Percentiles rank a stretch among this genome's conserved stretches.
Conservation (phyloP, 306 rosid species). For the Mimosa bimucronata region DNA sequence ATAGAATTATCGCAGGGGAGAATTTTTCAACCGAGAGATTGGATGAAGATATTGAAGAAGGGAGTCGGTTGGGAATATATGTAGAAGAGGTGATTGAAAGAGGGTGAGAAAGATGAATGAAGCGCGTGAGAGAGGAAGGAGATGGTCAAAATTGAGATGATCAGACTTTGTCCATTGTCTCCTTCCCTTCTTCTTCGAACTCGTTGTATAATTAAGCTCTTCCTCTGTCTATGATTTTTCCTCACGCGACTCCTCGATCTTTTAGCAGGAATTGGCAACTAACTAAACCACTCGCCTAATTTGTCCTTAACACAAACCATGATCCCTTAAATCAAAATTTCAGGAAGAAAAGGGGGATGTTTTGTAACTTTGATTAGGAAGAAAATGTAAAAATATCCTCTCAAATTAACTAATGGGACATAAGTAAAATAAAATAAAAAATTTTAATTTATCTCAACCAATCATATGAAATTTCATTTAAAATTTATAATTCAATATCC, state of each 20-base stretch:
- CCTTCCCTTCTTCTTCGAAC: no score
- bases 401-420: not conserved
- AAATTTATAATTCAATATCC: no score
- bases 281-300: not conserved
- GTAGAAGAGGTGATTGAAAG: not conserved
- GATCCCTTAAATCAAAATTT: not conserved
- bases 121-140: constrained; percentile 38
- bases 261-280: not conserved
- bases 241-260: no score
- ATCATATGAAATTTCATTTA: no score
- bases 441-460: no score
- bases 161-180: constrained; percentile 36
- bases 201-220: no score
- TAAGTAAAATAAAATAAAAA: no score
- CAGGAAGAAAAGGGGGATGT: not conserved
- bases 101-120: constrained; percentile 5
- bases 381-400: not conserved
- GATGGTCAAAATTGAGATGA: constrained; percentile 41
- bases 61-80: not conserved
- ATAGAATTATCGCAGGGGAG: not conserved
- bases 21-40: not conserved
- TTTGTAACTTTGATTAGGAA: not conserved
- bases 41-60: not conserved
- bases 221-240: not conserved
- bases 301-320: not conserved